Percentiles rank a stretch among this genome's conserved stretches.
Conservation (phyloP, 108 stramenopile species). For the Conticribra weissflogii region DNA sequence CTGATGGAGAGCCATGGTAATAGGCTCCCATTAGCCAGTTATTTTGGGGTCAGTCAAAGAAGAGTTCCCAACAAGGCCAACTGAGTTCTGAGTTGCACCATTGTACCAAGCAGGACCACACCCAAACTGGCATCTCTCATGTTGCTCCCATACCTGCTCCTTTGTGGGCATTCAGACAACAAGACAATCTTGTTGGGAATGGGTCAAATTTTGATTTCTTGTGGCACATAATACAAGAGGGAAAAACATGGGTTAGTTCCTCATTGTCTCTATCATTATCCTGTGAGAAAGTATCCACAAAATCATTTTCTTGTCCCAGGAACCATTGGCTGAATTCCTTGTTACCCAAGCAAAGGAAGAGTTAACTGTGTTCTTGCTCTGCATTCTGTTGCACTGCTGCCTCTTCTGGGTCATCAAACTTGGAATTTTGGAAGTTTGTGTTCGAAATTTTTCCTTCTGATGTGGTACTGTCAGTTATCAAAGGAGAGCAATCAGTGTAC, state of each 20-base stretch:
- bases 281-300: slow-evolving; percentile 14
- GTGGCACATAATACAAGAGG: slow-evolving; percentile 8
- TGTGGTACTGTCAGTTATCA: slow-evolving; percentile 7
- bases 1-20: too few species aligned
- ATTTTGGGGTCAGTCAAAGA: background rate
- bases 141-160: slow-evolving; percentile 20
- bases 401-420: background rate
- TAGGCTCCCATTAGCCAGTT: slow-evolving; percentile 20
- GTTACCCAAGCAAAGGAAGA: background rate
- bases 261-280: slow-evolving; percentile 11
- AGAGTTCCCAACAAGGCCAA: slow-evolving; percentile 2
- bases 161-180: slow-evolving; percentile 16
- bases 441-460: slow-evolving; percentile 1
- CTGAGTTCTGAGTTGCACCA: background rate
- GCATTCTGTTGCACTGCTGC: background rate
- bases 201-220: slow-evolving; percentile 13
- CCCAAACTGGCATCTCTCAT: slow-evolving; percentile 14
- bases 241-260: slow-evolving; percentile 14
- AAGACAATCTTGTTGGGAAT: slow-evolving; percentile 26
- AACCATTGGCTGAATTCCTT: slow-evolving; percentile 18
- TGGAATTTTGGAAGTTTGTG: background rate
- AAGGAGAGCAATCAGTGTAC: background rate
- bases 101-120: background rate
- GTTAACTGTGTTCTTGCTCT: background rate
- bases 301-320: slow-evolving; percentile 13